Conservation (phyloP, 257 asterid species). For the Penstemon barbatus region DNA sequence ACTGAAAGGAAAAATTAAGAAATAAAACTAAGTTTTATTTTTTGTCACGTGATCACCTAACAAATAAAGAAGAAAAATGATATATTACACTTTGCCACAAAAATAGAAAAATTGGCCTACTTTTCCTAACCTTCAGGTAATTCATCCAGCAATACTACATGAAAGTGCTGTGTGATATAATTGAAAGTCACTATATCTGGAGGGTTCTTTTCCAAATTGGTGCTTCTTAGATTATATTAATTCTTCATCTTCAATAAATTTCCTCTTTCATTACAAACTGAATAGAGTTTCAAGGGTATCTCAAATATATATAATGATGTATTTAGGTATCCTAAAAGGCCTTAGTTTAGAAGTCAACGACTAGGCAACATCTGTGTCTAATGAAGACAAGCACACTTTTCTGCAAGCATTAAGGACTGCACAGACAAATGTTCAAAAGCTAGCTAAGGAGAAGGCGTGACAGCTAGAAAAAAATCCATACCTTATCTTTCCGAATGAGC, state of each 20-base stretch:
- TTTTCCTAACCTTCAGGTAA: constrained; percentile 1
- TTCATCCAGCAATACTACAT: constrained; percentile 13
- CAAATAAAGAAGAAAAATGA: neutral
- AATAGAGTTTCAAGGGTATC: constrained; percentile 1
- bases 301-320: neutral
- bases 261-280: neutral
- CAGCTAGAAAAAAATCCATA: neutral
- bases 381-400: neutral
- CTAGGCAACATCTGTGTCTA: constrained; percentile 5
- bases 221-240: neutral
- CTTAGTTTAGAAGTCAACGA: neutral
- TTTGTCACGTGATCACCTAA: constrained; percentile 6
- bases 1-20: constrained; percentile 7
- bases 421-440: too few relatives aligned
- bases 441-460: too few relatives aligned
- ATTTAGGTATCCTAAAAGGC: constrained; percentile 6
- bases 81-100: neutral
- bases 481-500: constrained; percentile 87
- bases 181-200: too few relatives aligned
- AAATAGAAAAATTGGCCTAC: neutral
- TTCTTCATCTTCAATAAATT: neutral
- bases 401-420: too few relatives aligned
- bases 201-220: too few relatives aligned
- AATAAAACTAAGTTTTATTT: constrained; percentile 8
- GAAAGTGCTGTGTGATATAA: neutral